These are phyloP conservation scores for Citeromyces matritensis DNA, from an alignment of 805 yeast species.

Conservation along the genomic window DNA sequence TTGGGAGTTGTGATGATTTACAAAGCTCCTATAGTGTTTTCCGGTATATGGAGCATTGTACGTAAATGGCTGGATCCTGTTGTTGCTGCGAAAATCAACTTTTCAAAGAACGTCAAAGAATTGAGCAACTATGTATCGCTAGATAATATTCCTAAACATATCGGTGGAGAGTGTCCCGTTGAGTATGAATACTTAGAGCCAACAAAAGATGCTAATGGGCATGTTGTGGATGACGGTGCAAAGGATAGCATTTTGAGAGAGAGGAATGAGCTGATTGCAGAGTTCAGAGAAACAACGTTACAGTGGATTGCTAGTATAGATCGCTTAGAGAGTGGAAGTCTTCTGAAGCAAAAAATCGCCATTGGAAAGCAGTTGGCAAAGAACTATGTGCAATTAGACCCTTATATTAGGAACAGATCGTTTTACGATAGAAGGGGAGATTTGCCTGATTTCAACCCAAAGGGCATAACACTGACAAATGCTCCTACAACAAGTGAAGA, in stretches of 20 bases:
- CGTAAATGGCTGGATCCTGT: conserved; percentile 95
- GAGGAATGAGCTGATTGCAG: conserved; percentile 35
- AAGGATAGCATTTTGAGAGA: conserved; percentile 20
- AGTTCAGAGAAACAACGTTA: conserved; percentile 50
- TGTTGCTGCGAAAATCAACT: conserved; percentile 80
- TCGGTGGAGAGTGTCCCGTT: conserved; percentile 61
- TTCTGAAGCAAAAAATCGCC: conserved; percentile 36
- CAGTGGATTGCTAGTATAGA: conserved; percentile 63
- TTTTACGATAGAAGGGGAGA: conserved; percentile 67
- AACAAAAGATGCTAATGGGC: conserved; percentile 37
- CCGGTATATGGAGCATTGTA: conserved; percentile 86
- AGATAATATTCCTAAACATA: conserved; percentile 44
- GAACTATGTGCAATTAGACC: conserved; percentile 62
- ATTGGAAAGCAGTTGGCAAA: conserved; percentile 36
- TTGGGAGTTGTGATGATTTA: conserved; percentile 75
- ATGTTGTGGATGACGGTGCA: conserved; percentile 25
- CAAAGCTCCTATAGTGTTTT: conserved; percentile 94
- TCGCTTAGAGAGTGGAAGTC: conserved; percentile 28
- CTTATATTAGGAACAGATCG: conserved; percentile 68
- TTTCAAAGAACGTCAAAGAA: conserved; percentile 61
- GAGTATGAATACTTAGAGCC: conserved; percentile 53
- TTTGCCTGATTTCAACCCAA: conserved; percentile 7
- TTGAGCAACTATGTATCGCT: conserved; percentile 44
- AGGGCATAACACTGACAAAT: too few relatives aligned
- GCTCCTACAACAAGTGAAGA: too few relatives aligned